These are phyloP conservation scores for Hypholoma fasciculare DNA, from an alignment of 768 basidiomycete species.

Conservation along the genomic window DNA sequence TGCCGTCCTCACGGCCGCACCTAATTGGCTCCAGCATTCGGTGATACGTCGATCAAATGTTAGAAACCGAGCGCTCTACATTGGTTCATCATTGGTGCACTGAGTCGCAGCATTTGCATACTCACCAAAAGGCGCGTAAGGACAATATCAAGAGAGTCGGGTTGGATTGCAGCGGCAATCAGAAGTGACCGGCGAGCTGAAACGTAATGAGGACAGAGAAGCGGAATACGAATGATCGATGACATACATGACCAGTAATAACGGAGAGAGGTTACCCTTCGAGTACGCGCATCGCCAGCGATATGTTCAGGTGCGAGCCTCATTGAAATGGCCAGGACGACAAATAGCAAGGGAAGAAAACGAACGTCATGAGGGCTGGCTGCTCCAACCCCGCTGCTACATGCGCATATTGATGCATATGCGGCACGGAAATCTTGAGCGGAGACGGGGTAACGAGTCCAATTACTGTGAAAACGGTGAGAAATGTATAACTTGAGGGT, in stretches of 20 bases:
- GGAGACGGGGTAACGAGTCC: slow-evolving; percentile 90
- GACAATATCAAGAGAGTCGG: slow-evolving; percentile 91
- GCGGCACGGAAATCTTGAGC: slow-evolving; percentile 79
- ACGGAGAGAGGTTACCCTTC: slow-evolving; percentile 78
- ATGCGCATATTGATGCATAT: slow-evolving; percentile 62
- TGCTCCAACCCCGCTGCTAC: slow-evolving; percentile 58
- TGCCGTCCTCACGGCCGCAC: slow-evolving; percentile 89
- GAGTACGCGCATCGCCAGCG: slow-evolving; percentile 73
- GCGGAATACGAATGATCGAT: neutral
- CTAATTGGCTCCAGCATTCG: slow-evolving; percentile 95
- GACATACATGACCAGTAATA: slow-evolving; percentile 95
- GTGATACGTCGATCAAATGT: slow-evolving; percentile 85
- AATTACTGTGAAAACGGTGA: slow-evolving; percentile 60
- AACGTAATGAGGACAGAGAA: slow-evolving; percentile 12
- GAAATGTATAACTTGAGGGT: neutral
- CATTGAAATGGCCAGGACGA: slow-evolving; percentile 86
- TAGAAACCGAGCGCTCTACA: slow-evolving; percentile 55
- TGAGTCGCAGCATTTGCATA: neutral
- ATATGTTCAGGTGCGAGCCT: slow-evolving; percentile 84
- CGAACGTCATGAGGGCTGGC: slow-evolving; percentile 76
- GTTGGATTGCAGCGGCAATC: slow-evolving; percentile 91
- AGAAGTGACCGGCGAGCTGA: slow-evolving; percentile 84
- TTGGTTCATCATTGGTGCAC: neutral
- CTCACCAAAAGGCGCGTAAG: slow-evolving; percentile 84
- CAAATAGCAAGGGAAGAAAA: slow-evolving; percentile 90